Conservation (phyloP, 805 yeast species). For the Lipomyces orientalis region DNA sequence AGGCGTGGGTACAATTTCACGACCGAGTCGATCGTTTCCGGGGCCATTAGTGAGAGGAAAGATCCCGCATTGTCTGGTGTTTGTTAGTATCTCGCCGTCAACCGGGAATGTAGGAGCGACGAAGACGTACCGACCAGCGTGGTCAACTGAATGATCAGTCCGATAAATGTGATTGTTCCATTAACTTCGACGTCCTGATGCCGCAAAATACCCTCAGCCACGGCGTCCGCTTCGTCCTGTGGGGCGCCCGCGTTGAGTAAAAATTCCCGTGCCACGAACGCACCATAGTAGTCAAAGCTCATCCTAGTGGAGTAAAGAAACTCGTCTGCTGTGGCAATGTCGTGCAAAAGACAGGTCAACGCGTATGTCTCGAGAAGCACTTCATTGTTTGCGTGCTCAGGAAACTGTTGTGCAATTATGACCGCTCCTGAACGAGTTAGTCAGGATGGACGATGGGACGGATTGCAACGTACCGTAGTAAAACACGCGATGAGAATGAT, state of each 20-base stretch:
- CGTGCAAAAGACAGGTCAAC: constrained; percentile 37
- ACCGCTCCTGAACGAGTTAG: constrained; percentile 3
- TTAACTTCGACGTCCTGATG: constrained; percentile 38
- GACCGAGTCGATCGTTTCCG: constrained; percentile 34
- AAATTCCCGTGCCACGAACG: constrained; percentile 35
- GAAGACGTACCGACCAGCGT: constrained; percentile 35
- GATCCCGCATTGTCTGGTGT: constrained; percentile 11
- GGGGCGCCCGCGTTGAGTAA: constrained; percentile 23
- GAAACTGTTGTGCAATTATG: constrained; percentile 35
- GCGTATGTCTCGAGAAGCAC: constrained; percentile 31
- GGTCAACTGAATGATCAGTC: constrained; percentile 37
- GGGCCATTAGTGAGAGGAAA: constrained; percentile 24
- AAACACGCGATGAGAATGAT: constrained; percentile 22
- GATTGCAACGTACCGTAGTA: constrained; percentile 14
- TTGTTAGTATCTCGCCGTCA: no score
- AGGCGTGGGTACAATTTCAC: constrained; percentile 33
- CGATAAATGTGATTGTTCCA: constrained; percentile 37
- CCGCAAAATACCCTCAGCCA: constrained; percentile 38
- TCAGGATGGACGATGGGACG: background rate
- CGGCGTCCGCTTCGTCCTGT: constrained; percentile 38
- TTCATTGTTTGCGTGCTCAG: constrained; percentile 32
- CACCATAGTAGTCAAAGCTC: constrained; percentile 41
- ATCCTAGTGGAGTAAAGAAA: constrained; percentile 34
- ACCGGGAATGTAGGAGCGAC: background rate
- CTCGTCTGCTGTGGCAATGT: constrained; percentile 38